Evolutionary conservation across 345 rosid species (phyloP), one percentile per base, ranked within the genome.

Genomic region (Erodium maritimum): DNA sequence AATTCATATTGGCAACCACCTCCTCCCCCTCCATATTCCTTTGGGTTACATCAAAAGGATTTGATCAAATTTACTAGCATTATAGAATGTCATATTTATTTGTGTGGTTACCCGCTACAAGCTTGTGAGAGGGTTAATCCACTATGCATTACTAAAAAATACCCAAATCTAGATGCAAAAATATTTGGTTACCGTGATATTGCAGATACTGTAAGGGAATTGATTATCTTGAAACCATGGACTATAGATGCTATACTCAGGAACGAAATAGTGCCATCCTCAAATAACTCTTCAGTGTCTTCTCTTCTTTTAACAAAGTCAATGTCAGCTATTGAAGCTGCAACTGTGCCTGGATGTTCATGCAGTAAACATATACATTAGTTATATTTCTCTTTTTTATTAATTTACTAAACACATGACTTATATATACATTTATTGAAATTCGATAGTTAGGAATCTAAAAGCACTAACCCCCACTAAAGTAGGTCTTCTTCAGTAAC

Each of bases 301-400:
- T 86, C 87, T 75, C 98, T 85, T 75, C 94, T 83, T 77, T 75
- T 91, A 48, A 91, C 91, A 75, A 91, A 91, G 75, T 91, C 98
- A 75, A 80, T 58, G 66, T 91, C 98, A 65, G 98, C 96, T 77
- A 86, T 84, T 54, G 95, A 71, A 29, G 95, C 91, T 65, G 87
- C 86, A 67, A 91, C 98, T 7, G 98, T 88, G 50, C 98, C 98
- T 91, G 84, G 50, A 69, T 64, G 54, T 45, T 61, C 63, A 61
- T 54, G 50, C 25, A 29, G 50, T 50, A 48, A 48, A 29, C 25
- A n/a, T 25, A 48, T 17, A n/a, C 50, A 21, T 23, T 13, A 46
- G 51, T 12, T 6, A 19, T 23, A 51, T 50, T 9, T 46, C 9
- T 14, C 17, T 42, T 42, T 37, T 42, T 10, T 2, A 42, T 14